Conservation (phyloP, 352 stramenopile species). For the Aphanomyces invadans region DNA sequence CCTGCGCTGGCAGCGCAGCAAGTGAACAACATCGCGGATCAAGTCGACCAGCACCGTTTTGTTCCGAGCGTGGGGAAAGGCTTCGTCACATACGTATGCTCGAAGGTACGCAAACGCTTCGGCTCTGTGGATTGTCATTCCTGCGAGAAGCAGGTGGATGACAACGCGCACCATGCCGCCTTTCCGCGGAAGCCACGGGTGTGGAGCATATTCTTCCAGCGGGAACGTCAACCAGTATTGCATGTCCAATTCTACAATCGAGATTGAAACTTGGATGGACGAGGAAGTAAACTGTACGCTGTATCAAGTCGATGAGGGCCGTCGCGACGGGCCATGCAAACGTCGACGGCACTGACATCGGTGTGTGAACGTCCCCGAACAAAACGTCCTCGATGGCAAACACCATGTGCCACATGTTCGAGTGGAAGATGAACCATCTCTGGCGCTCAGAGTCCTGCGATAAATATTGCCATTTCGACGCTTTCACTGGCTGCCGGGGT, state of each 20-base stretch:
- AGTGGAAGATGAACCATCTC: constrained; percentile 9
- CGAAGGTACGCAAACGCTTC: background rate
- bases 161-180: constrained; percentile 13
- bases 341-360: background rate
- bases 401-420: constrained; percentile 21
- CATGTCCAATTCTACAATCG: constrained; percentile 14
- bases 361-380: background rate
- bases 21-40: background rate
- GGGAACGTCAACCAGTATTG: constrained; percentile 19
- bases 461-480: constrained; percentile 22
- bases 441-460: constrained; percentile 15
- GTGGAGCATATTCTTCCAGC: background rate
- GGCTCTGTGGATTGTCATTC: background rate
- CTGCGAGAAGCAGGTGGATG: background rate
- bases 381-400: constrained; percentile 19
- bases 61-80: constrained; percentile 8
- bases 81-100: constrained; percentile 10
- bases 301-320: constrained; percentile 1
- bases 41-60: background rate
- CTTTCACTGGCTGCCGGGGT: background rate
- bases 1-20: background rate
- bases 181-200: constrained; percentile 12
- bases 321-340: background rate
- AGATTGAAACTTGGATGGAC: background rate
- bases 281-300: constrained; percentile 6